Base-by-base conservation (phyloP, 2,329 filamentous ascomycete genomes). In the Beauveria sp. region DNA sequence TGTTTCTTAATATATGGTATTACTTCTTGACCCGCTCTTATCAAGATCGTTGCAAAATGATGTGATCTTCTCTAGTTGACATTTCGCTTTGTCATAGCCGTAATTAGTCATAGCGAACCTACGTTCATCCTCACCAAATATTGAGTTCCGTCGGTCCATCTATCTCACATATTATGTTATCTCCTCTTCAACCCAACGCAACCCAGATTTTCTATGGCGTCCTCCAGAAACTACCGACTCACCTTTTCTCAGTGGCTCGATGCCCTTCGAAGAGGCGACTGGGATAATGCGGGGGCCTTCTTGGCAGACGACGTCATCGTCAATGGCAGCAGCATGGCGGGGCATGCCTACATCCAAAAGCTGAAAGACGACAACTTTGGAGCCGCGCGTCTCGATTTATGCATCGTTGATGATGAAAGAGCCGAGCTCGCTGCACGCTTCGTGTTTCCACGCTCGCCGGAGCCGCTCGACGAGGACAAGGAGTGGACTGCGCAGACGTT, bases 251-350 rank as follows among this genome's bases (percentile, higher is more conserved):
- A 10, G 47, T 59, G 57, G 57, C 3, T 30, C 6, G 41, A 14
- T 9, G 57, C 57, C 14, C 22, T 53, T 9, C 24, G 24, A 7
- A 43, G 28, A 5, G 3, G 20, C 26, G 50, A 53, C 37, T 59
- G 57, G 57, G 16, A 47, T 2, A 3, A 9, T 24, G 57, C 50
- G 18, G 50, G 41, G 57, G 14, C 48, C 6, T 40, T 59, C 1
- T 3, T 59, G 18, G 57, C 57, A 4, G 12, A 5, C 57, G 50
- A 54, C 34, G 41, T 59, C 37, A 54, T 59, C 40, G 57, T 59
- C 20, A 59, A 59, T 28, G 48, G 50, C n/a, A 43, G 16, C 12
- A 34, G 20, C 40, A 34, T 30, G 26, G 6, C 48, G 14, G 20
- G 40, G 5, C 26, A 26, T 20, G 57, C 20, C 16, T 59, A 37